Conservation (phyloP, 768 basidiomycete genomes). For the Lactarius sanguifluus region DNA sequence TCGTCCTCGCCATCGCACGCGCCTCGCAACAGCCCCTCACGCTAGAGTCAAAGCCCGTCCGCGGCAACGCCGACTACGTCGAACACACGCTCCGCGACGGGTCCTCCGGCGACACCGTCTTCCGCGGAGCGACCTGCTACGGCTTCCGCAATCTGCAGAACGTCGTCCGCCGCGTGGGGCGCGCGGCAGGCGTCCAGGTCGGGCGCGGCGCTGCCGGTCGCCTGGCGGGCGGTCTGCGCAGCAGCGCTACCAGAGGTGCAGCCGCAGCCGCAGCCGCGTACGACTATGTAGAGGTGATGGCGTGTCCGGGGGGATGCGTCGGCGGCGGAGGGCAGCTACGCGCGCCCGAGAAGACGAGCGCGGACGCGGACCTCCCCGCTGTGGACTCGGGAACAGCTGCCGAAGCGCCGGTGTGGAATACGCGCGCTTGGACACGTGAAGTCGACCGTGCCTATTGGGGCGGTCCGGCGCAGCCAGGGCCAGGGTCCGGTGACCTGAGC, state of each 20-base stretch:
- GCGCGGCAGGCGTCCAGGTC: conserved; percentile 42
- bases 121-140: conserved; percentile 94
- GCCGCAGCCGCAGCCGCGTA: conserved; percentile 43
- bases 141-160: conserved; percentile 98
- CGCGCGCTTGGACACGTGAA: conserved; percentile 75
- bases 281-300: conserved; percentile 98
- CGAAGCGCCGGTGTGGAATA: conserved; percentile 73
- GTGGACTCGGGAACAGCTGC: conserved; percentile 39
- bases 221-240: conserved; percentile 36
- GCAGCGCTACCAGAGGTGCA: conserved; percentile 36
- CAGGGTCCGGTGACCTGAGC: neutral
- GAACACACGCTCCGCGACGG: conserved; percentile 64
- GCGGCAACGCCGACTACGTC: conserved; percentile 43
- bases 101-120: conserved; percentile 61
- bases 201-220: conserved; percentile 67
- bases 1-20: conserved; percentile 56
- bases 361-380: conserved; percentile 54
- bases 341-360: conserved; percentile 25
- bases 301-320: conserved; percentile 95
- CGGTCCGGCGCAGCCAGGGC: conserved; percentile 20
- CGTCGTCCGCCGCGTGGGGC: conserved; percentile 59
- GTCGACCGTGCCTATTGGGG: conserved; percentile 88
- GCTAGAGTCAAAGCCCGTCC: conserved; percentile 20
- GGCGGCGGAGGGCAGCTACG: conserved; percentile 92
- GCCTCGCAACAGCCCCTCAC: conserved; percentile 41